Conservation (phyloP, 75 land plant genomes). For the Selaginella moellendorffii region DNA sequence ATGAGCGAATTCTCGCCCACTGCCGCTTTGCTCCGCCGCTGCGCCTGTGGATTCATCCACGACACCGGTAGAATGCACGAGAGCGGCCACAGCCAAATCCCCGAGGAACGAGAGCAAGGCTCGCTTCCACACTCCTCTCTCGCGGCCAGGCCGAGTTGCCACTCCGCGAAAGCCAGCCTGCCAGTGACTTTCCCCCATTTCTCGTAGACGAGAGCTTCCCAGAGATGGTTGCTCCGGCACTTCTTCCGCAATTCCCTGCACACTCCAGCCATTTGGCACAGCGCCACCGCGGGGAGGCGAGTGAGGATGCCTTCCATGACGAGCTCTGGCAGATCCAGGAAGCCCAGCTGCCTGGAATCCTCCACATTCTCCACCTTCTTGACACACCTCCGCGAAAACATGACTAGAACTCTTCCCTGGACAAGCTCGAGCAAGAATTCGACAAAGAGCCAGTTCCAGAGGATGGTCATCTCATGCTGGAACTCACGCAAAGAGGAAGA, state of each 20-base stretch:
- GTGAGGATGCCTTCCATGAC: constrained; percentile 59
- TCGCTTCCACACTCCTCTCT: background rate
- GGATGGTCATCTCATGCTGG: too few relatives aligned
- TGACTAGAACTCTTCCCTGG: too few relatives aligned
- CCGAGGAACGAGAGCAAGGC: background rate
- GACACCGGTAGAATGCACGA: constrained; percentile 43
- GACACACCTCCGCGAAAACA: background rate
- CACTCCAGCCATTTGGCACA: constrained; percentile 46
- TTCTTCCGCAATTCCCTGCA: constrained; percentile 45
- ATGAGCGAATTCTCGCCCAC: constrained; percentile 20
- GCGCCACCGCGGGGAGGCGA: constrained; percentile 43
- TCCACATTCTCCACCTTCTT: background rate
- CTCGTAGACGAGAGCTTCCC: constrained; percentile 51
- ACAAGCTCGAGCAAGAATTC: too few relatives aligned
- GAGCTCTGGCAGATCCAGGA: constrained; percentile 76
- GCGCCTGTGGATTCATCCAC: constrained; percentile 27
- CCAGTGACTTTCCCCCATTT: constrained; percentile 69
- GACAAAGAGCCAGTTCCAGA: too few relatives aligned
- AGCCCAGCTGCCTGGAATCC: background rate
- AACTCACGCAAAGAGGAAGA: too few relatives aligned
- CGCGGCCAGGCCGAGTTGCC: constrained; percentile 39
- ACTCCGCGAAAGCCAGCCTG: constrained; percentile 41
- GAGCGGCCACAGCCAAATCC: constrained; percentile 26
- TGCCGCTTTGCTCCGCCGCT: constrained; percentile 4
- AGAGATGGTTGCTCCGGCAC: constrained; percentile 55